These are phyloP conservation scores for Cyphellophora europaea DNA, from an alignment of 2,329 filamentous ascomycete genomes.

Conservation along the genomic window DNA sequence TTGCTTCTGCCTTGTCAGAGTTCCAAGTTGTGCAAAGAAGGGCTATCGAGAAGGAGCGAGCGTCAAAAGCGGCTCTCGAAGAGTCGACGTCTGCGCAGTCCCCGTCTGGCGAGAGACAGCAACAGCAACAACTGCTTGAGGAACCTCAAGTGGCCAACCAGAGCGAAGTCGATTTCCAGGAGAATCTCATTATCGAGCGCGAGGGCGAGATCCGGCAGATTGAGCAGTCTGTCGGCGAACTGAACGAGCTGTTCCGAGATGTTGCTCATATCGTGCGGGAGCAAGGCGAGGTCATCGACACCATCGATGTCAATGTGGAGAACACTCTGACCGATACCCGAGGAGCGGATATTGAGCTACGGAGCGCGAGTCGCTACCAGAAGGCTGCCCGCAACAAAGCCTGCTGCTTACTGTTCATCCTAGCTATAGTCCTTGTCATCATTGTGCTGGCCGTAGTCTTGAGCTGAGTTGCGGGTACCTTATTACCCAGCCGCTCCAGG, in stretches of 20 bases:
- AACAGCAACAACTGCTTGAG: constrained; percentile 65
- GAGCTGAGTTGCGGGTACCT: constrained; percentile 39
- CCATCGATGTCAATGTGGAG: constrained; percentile 81
- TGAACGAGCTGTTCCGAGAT: constrained; percentile 95
- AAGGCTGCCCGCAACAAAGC: constrained; percentile 91
- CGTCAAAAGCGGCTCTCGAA: constrained; percentile 72
- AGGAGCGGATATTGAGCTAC: constrained; percentile 76
- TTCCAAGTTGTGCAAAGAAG: constrained; percentile 87
- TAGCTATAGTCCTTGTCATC: constrained; percentile 81
- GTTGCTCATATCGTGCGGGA: constrained; percentile 96
- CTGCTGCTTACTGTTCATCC: constrained; percentile 80
- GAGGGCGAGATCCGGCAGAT: constrained; percentile 97
- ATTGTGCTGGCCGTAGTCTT: constrained; percentile 79
- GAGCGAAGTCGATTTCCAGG: constrained; percentile 95
- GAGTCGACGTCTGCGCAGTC: constrained; percentile 24
- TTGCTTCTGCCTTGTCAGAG: constrained; percentile 76
- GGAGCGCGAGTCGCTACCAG: constrained; percentile 82
- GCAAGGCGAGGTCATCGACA: constrained; percentile 80
- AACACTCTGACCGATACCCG: constrained; percentile 70
- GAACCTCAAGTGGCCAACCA: constrained; percentile 76
- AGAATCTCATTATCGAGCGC: constrained; percentile 87
- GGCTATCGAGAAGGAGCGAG: constrained; percentile 86
- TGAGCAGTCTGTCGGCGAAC: constrained; percentile 86
- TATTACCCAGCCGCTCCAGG: no score
- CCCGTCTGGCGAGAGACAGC: constrained; percentile 26